Percentiles rank a stretch among this genome's conserved stretches.
Conservation (phyloP, 2,329 filamentous ascomycete species). For the Penicillium sp. region DNA sequence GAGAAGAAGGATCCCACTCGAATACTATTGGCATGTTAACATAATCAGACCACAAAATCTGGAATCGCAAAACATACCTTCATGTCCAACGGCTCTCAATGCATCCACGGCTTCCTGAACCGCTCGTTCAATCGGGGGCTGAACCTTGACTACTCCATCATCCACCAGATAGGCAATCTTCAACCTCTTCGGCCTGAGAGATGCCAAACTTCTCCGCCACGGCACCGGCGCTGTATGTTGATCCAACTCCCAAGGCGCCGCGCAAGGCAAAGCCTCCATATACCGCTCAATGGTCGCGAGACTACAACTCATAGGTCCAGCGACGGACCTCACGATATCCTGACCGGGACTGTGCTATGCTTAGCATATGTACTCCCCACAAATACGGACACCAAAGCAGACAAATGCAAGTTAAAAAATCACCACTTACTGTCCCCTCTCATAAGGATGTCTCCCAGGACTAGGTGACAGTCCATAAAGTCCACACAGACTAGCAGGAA, state of each 20-base stretch:
- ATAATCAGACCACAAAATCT: neutral
- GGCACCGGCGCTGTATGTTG: conserved; percentile 37
- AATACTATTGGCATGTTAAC: conserved; percentile 20
- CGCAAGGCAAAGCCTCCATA: conserved; percentile 34
- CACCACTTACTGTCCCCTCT: conserved; percentile 35
- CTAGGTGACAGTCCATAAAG: conserved; percentile 50
- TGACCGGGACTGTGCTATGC: conserved; percentile 20
- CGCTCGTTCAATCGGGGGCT: conserved; percentile 59
- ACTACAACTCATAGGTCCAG: conserved; percentile 29
- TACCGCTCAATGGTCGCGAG: conserved; percentile 30
- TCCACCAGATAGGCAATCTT: conserved; percentile 61
- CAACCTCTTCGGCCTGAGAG: conserved; percentile 43
- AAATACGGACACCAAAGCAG: conserved; percentile 11
- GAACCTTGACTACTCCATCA: conserved; percentile 59
- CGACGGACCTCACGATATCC: conserved; percentile 28
- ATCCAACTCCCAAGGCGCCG: conserved; percentile 39
- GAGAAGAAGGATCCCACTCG: conserved; percentile 32
- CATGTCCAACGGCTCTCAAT: conserved; percentile 57
- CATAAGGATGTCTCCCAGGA: conserved; percentile 35
- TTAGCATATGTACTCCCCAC: neutral
- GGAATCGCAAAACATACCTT: conserved; percentile 41
- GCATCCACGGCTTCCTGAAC: conserved; percentile 53
- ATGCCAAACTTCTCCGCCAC: conserved; percentile 32
- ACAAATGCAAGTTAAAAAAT: too few species aligned
- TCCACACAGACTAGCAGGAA: conserved; percentile 57